Evolutionary conservation across 805 yeast species (phyloP).

Genomic region (Yamadazyma akitaensis): DNA sequence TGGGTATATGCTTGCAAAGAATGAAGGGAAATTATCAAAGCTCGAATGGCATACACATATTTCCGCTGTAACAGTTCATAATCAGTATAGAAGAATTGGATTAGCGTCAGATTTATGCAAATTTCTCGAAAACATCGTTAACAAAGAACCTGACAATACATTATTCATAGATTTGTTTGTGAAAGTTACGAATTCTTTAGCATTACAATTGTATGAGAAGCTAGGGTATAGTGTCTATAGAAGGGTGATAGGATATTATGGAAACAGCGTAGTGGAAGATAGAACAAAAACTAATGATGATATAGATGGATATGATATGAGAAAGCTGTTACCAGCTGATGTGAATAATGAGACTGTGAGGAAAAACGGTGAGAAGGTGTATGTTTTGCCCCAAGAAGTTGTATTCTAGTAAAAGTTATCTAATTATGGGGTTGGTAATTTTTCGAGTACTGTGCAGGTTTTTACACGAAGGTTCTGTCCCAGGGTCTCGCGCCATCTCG

Average conservation of each 20-base stretch:
- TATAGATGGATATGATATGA: constrained; percentile 86
- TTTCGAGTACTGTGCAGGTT: no score
- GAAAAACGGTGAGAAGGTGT: constrained; percentile 54
- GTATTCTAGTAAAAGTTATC: constrained; percentile 36
- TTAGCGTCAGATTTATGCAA: constrained; percentile 78
- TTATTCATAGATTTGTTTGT: constrained; percentile 91
- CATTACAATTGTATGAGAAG: constrained; percentile 78
- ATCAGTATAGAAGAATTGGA: constrained; percentile 79
- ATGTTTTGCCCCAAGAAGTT: constrained; percentile 66
- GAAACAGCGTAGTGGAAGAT: constrained; percentile 47
- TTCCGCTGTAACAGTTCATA: constrained; percentile 89
- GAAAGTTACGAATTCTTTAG: constrained; percentile 76
- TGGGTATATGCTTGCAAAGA: constrained; percentile 93
- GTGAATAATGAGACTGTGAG: constrained; percentile 50
- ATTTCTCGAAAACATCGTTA: constrained; percentile 67
- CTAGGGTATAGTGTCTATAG: constrained; percentile 82
- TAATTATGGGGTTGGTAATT: background rate
- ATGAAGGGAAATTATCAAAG: constrained; percentile 68
- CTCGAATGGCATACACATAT: constrained; percentile 95
- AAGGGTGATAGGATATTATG: constrained; percentile 87
- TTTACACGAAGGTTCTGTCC: no score
- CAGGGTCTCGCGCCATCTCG: no score
- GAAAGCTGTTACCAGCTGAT: constrained; percentile 63
- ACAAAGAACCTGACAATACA: constrained; percentile 69
- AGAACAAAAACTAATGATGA: constrained; percentile 55